Percentiles rank a stretch among this genome's conserved stretches.
Evolutionary conservation across 352 stramenopile genomes (phyloP).

Genomic region (Thraustotheca clavata): DNA sequence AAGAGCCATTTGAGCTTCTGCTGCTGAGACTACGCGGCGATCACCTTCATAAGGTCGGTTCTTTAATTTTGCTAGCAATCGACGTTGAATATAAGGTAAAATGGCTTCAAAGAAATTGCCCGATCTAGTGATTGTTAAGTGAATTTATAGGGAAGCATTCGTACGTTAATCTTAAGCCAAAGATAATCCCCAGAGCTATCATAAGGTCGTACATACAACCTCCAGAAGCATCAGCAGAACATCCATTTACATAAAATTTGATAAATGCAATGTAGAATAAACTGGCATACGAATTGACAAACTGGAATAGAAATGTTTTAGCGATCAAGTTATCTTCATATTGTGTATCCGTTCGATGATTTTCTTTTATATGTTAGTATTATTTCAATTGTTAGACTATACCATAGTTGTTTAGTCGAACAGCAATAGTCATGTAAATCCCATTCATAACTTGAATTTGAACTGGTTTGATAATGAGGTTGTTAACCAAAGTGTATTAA

Average conservation of each 20-base stretch:
- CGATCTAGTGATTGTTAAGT: too few relatives aligned
- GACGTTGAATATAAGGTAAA: slow-evolving; percentile 62
- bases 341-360: slow-evolving; percentile 95
- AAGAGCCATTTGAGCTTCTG: slow-evolving; percentile 50
- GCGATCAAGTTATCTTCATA: slow-evolving; percentile 89
- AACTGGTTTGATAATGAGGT: slow-evolving; percentile 19
- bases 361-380: slow-evolving; percentile 52
- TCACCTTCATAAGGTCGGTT: slow-evolving; percentile 30
- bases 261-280: slow-evolving; percentile 84
- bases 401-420: slow-evolving; percentile 46
- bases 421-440: slow-evolving; percentile 50
- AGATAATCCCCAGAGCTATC: slow-evolving; percentile 66
- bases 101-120: slow-evolving; percentile 71
- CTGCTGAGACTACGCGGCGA: slow-evolving; percentile 33
- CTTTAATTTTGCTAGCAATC: slow-evolving; percentile 25
- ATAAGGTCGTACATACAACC: slow-evolving; percentile 69
- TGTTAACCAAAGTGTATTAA: too few relatives aligned
- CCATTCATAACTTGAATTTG: slow-evolving; percentile 78
- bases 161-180: slow-evolving; percentile 50
- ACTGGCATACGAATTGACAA: slow-evolving; percentile 74
- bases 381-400: not conserved
- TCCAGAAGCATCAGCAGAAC: slow-evolving; percentile 34
- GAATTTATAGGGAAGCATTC: too few relatives aligned
- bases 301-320: slow-evolving; percentile 78
- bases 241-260: slow-evolving; percentile 40